Base-by-base conservation (phyloP, 495 filamentous ascomycete genomes). In the Penicillium silybi region DNA sequence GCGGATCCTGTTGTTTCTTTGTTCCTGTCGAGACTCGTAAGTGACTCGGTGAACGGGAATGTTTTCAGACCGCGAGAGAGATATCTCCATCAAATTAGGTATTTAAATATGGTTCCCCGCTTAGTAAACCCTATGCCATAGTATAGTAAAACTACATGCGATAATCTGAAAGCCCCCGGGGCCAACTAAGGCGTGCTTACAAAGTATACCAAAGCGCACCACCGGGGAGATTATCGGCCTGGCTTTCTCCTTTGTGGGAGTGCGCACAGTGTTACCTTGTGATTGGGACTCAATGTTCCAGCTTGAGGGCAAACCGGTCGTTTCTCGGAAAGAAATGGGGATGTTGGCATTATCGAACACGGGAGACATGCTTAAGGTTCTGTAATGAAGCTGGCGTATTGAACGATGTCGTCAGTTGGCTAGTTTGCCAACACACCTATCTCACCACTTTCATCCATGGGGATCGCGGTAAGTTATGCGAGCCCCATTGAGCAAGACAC, bases 321-420 rank as follows among this genome's bases (percentile, higher is more conserved):
- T 22, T 11, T 27, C 48, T 3, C 25, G 48, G 32, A 44, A 39
- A 11, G 48, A 51, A 6, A 15, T 51, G 10, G 48, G 27, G 11
- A 6, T 17, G 0, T 15, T 44, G 40, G 48, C 41, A 37, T 37
- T 51, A 18, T 37, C 40, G n/a, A 25, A 40, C 48, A 38, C 37
- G 40, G 13, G 48, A 51, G 15, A 51, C 40, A 38, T 51, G 48
- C 18, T 15, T 51, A 5, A 19, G 16, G 16, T 51, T 51, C 29
- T 51, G 48, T 25, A 44, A 51, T 18, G 48, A 51, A 15, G 48
- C 48, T 20, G 48, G 48, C 10, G 41, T 44, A 25, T 39, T 51
- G 27, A 51, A 51, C n/a, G 48, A 51, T 38, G 41, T 29, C n/a
- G 40, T 51, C 32, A 51, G 48, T 18, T 51, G 48, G 48, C 17